A percentile compares a stretch with the other conserved stretches of the same genome.
These are phyloP conservation scores for Prototheca wickerhamii DNA, from an alignment of 163 green algal species.

Conservation along the genomic window DNA sequence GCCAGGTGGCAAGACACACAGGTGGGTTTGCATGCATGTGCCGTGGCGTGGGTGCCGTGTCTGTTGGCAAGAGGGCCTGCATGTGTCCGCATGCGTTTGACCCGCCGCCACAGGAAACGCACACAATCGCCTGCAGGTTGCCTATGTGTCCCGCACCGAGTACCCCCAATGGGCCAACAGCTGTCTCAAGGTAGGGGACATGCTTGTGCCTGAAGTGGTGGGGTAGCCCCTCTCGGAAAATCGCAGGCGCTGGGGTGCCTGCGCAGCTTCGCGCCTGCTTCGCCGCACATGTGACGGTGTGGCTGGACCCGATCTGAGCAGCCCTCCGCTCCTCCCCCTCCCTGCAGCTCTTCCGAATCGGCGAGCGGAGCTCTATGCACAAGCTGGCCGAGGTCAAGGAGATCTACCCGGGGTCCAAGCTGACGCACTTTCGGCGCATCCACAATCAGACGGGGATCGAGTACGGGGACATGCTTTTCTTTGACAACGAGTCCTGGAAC, in stretches of 20 bases:
- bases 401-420: slow-evolving; percentile 19
- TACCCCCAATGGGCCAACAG: background rate
- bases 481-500: slow-evolving; percentile 17
- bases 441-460: slow-evolving; percentile 14
- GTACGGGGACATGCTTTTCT: slow-evolving; percentile 20
- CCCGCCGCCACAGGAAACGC: background rate
- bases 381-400: background rate
- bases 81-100: background rate
- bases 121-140: background rate
- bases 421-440: slow-evolving; percentile 18
- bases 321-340: background rate
- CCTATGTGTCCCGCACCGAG: background rate
- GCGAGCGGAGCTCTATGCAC: background rate
- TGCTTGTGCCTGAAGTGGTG: background rate
- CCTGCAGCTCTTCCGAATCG: background rate
- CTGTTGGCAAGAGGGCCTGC: background rate
- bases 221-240: too few relatives aligned
- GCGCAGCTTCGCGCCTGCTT: background rate
- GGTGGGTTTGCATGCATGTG: background rate
- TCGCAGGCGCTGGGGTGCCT: background rate
- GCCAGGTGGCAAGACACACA: slow-evolving; percentile 3
- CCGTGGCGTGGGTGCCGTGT: background rate
- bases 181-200: background rate
- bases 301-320: background rate
- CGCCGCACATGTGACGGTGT: background rate